phyloP scores from a whole-genome alignment of 371 early-diverging fungal genomes.

The Saksenaea oblongispora region DNA sequence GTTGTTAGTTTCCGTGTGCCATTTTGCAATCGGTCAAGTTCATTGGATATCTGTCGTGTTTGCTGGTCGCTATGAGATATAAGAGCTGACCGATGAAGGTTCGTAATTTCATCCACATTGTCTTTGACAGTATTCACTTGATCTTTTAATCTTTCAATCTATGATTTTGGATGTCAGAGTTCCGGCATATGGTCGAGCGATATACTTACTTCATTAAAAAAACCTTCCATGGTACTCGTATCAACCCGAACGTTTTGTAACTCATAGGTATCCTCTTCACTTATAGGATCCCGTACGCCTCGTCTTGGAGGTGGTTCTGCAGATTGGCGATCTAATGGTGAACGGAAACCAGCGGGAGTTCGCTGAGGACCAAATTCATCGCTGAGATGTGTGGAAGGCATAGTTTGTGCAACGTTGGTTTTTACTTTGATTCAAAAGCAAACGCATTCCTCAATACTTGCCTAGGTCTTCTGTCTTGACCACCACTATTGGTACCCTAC shows the following conservation, averaged over 20 bases:
- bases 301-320: slow-evolving; percentile 16
- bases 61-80: slow-evolving; percentile 41
- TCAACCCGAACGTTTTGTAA: slow-evolving; percentile 14
- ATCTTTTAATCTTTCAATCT: slow-evolving; percentile 34
- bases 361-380: slow-evolving; percentile 35
- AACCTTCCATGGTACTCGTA: slow-evolving; percentile 29
- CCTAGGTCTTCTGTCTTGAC: background rate
- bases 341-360: slow-evolving; percentile 24
- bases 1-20: slow-evolving; percentile 31
- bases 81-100: slow-evolving; percentile 32
- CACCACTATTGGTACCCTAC: background rate
- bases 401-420: background rate
- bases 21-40: slow-evolving; percentile 32
- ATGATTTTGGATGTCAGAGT: background rate
- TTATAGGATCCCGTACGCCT: background rate
- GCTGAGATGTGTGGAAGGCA: slow-evolving; percentile 11
- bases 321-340: slow-evolving; percentile 2
- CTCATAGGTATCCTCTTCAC: slow-evolving; percentile 17
- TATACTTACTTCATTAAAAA: slow-evolving; percentile 34
- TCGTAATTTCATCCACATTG: slow-evolving; percentile 35
- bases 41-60: slow-evolving; percentile 23
- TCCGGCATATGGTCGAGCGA: background rate
- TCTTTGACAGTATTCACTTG: slow-evolving; percentile 31
- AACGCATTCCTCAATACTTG: slow-evolving; percentile 3
- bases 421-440: background rate